A percentile compares a stretch with the other conserved stretches of the same genome.
phyloP scores from a whole-genome alignment of 1,284 basidiomycete species.

The Exobasidium cylindrosporum region DNA sequence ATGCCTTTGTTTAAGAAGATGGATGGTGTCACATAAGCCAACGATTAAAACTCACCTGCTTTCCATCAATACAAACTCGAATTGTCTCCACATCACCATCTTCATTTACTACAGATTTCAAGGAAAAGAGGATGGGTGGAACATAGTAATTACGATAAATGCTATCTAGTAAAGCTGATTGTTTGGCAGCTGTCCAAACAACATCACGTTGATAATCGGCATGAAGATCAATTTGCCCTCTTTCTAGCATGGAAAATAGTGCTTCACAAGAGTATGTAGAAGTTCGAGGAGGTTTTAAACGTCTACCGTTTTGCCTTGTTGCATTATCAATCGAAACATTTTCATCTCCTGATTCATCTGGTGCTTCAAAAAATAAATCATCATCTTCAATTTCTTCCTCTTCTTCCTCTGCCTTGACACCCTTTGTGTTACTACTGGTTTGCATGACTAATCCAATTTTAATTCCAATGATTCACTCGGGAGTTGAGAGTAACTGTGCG shows the following conservation, averaged over 20 bases:
- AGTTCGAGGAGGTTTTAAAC: background rate
- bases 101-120: conserved; percentile 8
- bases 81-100: conserved; percentile 12
- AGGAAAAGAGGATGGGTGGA: conserved; percentile 35
- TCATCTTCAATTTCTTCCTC: background rate
- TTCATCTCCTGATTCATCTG: background rate
- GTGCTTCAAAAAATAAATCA: background rate
- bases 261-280: background rate
- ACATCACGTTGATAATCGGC: conserved; percentile 44
- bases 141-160: conserved; percentile 41
- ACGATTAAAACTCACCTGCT: conserved; percentile 15
- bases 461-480: no score
- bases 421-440: no score
- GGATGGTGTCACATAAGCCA: background rate
- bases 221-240: conserved; percentile 26
- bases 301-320: background rate
- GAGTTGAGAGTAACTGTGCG: no score
- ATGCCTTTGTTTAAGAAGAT: no score
- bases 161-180: conserved; percentile 38
- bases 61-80: conserved; percentile 42
- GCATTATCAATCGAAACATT: background rate
- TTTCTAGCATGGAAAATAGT: background rate
- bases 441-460: no score
- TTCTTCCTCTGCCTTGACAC: background rate
- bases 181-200: conserved; percentile 32